Base-by-base conservation (phyloP, 2,329 filamentous ascomycete genomes). In the Ophiostoma pallidulum region DNA sequence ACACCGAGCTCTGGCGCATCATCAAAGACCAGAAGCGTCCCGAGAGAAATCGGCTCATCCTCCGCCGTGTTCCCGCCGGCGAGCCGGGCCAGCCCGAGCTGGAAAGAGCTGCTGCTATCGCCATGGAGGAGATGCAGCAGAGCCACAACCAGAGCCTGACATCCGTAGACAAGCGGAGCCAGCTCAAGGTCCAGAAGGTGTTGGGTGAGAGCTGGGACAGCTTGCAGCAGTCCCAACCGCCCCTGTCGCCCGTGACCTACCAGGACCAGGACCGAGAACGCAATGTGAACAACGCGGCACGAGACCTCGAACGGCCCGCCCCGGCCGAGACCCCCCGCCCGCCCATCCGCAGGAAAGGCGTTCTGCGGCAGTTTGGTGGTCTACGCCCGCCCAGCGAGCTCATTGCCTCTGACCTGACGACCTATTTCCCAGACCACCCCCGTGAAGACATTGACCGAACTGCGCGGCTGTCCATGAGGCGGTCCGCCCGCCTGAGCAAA, bases 391-490 rank as follows among this genome's bases (percentile, higher is more conserved):
- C 92, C 2, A 97, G 91, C 68, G 92, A 98, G 69, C 78, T 98
- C 62, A 98, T 98, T 61, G 91, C 91, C 22, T 94, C 92, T 19
- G 92, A 98, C 62, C 72, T 98, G 51, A 92, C 88, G 2, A 94
- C 90, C 0, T 98, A 97, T 71, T 98, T 98, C 73, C 92, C 92
- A 0, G 89, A 94, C 59, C 91, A 97, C 59, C 82, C 90, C 42
- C 82, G 87, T 48, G 90, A 95, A 62, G 88, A 94, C 57, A 96
- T 98, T 61, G 92, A 97, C 64, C 85, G 89, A 57, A 97, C 92
- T 0, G 90, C 95, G 53, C 85, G 92, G 41, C 78, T 96, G 66
- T 96, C 91, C 1, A 84, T 96, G 64, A 80, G 91, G 56, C 79
- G 92, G 56, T 97, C 91, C 35, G 87, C 86, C 45, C 84, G 92